Percentiles rank a stretch among this genome's conserved stretches.
Conservation (phyloP, 768 basidiomycete genomes). For the Neoboletus subvelutipes region DNA sequence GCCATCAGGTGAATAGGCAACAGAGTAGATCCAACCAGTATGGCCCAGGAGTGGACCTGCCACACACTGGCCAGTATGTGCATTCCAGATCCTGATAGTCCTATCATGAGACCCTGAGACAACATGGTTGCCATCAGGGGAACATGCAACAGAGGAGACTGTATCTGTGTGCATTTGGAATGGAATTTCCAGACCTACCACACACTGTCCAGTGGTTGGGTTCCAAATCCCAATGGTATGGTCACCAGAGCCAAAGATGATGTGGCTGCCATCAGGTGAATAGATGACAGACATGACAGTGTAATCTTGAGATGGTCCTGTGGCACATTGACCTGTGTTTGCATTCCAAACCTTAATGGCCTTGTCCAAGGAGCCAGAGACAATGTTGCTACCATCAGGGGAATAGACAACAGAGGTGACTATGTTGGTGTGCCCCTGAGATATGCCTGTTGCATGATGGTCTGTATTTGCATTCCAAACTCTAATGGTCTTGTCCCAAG, state of each 20-base stretch:
- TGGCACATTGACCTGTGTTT: slow-evolving; percentile 4
- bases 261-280: slow-evolving; percentile 22
- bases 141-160: slow-evolving; percentile 9
- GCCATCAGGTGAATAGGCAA: slow-evolving; percentile 31
- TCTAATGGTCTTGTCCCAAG: slow-evolving; percentile 15
- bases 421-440: neutral
- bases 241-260: slow-evolving; percentile 18
- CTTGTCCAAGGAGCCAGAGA: slow-evolving; percentile 10
- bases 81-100: slow-evolving; percentile 11
- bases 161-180: neutral
- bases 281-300: neutral
- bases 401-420: slow-evolving; percentile 16
- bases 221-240: slow-evolving; percentile 11
- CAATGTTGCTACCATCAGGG: slow-evolving; percentile 13
- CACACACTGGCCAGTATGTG: slow-evolving; percentile 9
- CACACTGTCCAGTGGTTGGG: neutral
- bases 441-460: neutral
- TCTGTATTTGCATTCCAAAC: slow-evolving; percentile 16
- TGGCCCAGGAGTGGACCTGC: slow-evolving; percentile 5
- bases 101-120: slow-evolving; percentile 7
- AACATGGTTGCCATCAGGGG: slow-evolving; percentile 17
- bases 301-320: neutral
- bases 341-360: slow-evolving; percentile 13
- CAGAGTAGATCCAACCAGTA: slow-evolving; percentile 7
- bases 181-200: neutral